Evolutionary conservation across 495 filamentous ascomycete species (phyloP).

Genomic region (Penicillium taxi): DNA sequence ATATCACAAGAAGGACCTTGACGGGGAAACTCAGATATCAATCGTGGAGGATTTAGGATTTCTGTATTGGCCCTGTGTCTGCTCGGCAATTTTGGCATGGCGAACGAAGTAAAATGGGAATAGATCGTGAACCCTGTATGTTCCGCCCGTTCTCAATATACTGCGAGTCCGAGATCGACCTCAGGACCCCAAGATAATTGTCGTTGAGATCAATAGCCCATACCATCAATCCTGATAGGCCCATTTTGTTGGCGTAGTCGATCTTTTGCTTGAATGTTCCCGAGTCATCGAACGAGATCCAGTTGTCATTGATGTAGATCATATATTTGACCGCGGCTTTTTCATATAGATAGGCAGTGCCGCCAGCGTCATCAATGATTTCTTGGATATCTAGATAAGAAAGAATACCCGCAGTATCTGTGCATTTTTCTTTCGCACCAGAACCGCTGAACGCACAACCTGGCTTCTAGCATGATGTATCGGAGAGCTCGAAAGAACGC

Average conservation of each 20-base stretch:
- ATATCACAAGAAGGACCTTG: slow-evolving; percentile 28
- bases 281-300: slow-evolving; percentile 6
- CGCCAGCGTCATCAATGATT: neutral
- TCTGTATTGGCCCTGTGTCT: slow-evolving; percentile 31
- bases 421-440: slow-evolving; percentile 3
- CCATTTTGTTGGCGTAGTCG: neutral
- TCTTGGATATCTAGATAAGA: slow-evolving; percentile 3
- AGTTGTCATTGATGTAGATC: neutral
- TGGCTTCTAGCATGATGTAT: slow-evolving; percentile 4
- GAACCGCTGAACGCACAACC: slow-evolving; percentile 5
- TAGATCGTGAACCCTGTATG: slow-evolving; percentile 35
- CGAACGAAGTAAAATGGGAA: slow-evolving; percentile 21
- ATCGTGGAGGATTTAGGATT: slow-evolving; percentile 23
- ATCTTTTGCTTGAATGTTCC: neutral
- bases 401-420: neutral
- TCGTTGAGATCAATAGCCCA: slow-evolving; percentile 9
- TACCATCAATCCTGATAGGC: slow-evolving; percentile 4
- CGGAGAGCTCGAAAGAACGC: slow-evolving; percentile 11
- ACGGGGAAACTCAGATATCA: slow-evolving; percentile 18
- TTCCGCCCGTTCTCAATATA: too few relatives aligned
- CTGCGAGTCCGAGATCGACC: too few relatives aligned
- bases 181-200: too few relatives aligned
- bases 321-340: neutral
- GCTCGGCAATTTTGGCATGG: slow-evolving; percentile 32
- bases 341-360: neutral